Evolutionary conservation across 2,329 filamentous ascomycete genomes (phyloP).

Genomic region (Teratosphaeria gauchensis): DNA sequence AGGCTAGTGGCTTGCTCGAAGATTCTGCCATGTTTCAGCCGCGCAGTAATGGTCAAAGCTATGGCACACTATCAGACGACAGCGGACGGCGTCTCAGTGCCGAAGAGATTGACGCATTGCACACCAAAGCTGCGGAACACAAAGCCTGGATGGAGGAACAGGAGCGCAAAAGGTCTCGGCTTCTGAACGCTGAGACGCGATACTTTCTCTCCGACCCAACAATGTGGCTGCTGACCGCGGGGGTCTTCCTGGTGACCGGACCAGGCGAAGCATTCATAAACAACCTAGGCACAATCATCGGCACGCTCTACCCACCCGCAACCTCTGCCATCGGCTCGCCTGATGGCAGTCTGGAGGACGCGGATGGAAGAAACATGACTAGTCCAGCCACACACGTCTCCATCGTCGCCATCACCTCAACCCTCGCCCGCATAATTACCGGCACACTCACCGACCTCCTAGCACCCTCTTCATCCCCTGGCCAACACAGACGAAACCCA

Average conservation of each 20-base stretch:
- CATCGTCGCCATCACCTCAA: slow-evolving; percentile 83
- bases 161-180: slow-evolving; percentile 66
- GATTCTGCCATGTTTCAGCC: slow-evolving; percentile 62
- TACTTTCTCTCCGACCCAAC: slow-evolving; percentile 78
- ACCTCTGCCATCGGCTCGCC: slow-evolving; percentile 32
- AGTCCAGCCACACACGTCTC: slow-evolving; percentile 82
- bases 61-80: slow-evolving; percentile 50
- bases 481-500: slow-evolving; percentile 45
- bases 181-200: slow-evolving; percentile 83
- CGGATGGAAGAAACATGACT: slow-evolving; percentile 34
- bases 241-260: slow-evolving; percentile 87
- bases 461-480: slow-evolving; percentile 46
- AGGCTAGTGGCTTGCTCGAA: slow-evolving; percentile 72
- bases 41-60: slow-evolving; percentile 38
- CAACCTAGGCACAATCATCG: slow-evolving; percentile 88
- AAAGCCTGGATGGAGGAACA: slow-evolving; percentile 43
- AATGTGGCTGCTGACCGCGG: slow-evolving; percentile 89
- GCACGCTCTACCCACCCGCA: slow-evolving; percentile 63
- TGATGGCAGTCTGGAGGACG: slow-evolving; percentile 34
- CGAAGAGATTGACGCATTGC: slow-evolving; percentile 37
- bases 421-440: slow-evolving; percentile 78
- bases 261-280: slow-evolving; percentile 98
- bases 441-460: slow-evolving; percentile 83
- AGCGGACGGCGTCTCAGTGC: slow-evolving; percentile 29
- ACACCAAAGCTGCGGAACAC: slow-evolving; percentile 36